phyloP scores from a whole-genome alignment of 2,329 filamentous ascomycete genomes.

The Diaporthe caulivora region DNA sequence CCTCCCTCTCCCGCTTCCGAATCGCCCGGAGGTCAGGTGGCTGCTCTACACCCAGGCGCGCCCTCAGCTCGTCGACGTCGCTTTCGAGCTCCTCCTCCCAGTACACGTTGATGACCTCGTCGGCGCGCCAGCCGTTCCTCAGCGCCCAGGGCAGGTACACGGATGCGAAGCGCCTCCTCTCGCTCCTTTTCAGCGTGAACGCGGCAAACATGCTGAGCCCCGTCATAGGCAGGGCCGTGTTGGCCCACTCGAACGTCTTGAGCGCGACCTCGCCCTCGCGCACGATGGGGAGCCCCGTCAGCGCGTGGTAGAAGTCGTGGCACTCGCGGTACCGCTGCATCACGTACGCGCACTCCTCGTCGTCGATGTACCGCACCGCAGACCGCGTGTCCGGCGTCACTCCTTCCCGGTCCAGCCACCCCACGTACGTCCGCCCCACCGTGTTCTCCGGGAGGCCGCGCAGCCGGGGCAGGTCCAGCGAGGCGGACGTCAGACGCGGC shows the following conservation, averaged over 20 bases:
- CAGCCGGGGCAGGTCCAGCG: conserved; percentile 74
- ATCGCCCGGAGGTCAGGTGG: conserved; percentile 88
- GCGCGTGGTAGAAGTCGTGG: conserved; percentile 97
- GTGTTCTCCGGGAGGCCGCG: conserved; percentile 78
- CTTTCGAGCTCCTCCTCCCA: conserved; percentile 96
- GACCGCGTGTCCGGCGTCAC: conserved; percentile 92
- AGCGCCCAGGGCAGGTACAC: conserved; percentile 93
- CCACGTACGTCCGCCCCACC: conserved; percentile 85
- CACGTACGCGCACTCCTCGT: conserved; percentile 96
- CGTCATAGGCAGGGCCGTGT: conserved; percentile 95
- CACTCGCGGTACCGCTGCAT: conserved; percentile 98
- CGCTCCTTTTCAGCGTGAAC: conserved; percentile 85
- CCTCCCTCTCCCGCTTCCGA: conserved; percentile 76
- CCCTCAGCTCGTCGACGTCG: conserved; percentile 81
- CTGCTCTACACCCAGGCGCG: conserved; percentile 84
- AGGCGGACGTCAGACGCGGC: conserved; percentile 86
- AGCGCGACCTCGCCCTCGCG: conserved; percentile 98
- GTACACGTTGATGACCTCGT: conserved; percentile 94
- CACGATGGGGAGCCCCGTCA: conserved; percentile 90
- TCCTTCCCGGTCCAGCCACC: conserved; percentile 93
- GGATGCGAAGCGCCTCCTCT: conserved; percentile 79
- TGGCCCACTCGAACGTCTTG: conserved; percentile 97
- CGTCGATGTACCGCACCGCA: conserved; percentile 88
- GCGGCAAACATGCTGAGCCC: conserved; percentile 88
- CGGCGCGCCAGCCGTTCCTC: conserved; percentile 79